Conservation (phyloP, 2,329 filamentous ascomycete species). For the Epichloe coenophiala region DNA sequence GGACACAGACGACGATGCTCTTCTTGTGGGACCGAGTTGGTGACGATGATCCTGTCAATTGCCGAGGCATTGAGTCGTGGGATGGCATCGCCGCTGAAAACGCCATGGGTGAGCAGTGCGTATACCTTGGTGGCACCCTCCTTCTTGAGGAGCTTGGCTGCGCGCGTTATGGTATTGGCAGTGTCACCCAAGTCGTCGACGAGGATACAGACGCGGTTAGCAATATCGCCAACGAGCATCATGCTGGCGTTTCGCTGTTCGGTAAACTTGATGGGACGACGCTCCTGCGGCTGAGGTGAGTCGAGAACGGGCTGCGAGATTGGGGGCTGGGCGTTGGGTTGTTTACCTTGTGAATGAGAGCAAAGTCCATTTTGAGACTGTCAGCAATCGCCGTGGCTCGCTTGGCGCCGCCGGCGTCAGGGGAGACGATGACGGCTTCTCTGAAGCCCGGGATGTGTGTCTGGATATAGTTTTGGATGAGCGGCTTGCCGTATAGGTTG, state of each 20-base stretch:
- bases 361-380: conserved; percentile 85
- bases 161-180: conserved; percentile 90
- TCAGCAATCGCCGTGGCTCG: conserved; percentile 92
- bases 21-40: conserved; percentile 84
- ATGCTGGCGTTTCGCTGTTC: conserved; percentile 87
- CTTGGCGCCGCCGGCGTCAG: conserved; percentile 93
- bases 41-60: conserved; percentile 87
- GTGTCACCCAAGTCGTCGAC: conserved; percentile 94
- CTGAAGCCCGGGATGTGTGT: conserved; percentile 73
- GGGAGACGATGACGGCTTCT: conserved; percentile 79
- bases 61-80: conserved; percentile 85
- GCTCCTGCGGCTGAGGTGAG: conserved; percentile 47
- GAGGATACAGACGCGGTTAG: conserved; percentile 70
- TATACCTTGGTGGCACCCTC: conserved; percentile 87
- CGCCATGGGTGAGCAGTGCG: conserved; percentile 86
- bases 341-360: conserved; percentile 83
- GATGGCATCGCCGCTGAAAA: conserved; percentile 90
- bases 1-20: conserved; percentile 67
- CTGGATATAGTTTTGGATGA: conserved; percentile 59
- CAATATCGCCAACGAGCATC: conserved; percentile 86
- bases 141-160: conserved; percentile 91
- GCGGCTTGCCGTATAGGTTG: conserved; percentile 78
- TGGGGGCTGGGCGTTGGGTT: conserved; percentile 3
- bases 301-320: conserved; percentile 17
- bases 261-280: conserved; percentile 73